These are phyloP conservation scores for Suhomyces bribrorum DNA, from an alignment of 1,139 yeast genomes.

Conservation along the genomic window DNA sequence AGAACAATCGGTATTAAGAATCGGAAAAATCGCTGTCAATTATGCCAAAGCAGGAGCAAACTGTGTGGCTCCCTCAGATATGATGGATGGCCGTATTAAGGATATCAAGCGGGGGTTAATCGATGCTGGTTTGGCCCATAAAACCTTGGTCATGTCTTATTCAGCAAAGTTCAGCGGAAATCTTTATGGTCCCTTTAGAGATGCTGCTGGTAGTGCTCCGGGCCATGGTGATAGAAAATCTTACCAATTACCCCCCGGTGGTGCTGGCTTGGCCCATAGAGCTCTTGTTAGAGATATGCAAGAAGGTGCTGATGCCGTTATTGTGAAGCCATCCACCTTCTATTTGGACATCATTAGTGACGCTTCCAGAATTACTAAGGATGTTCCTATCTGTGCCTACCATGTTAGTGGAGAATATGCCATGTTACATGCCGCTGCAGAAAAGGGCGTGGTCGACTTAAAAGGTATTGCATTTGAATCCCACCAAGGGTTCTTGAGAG, in stretches of 20 bases:
- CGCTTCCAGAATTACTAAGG: conserved; percentile 78
- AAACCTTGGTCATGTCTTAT: conserved; percentile 87
- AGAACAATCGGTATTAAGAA: conserved; percentile 71
- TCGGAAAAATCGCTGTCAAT: conserved; percentile 93
- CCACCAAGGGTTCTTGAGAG: conserved; percentile 88
- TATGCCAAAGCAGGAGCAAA: conserved; percentile 96
- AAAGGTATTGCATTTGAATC: conserved; percentile 89
- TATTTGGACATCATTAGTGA: conserved; percentile 88
- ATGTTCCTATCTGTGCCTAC: conserved; percentile 90
- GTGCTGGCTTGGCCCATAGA: conserved; percentile 90
- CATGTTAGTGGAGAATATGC: conserved; percentile 98
- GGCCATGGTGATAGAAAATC: conserved; percentile 88
- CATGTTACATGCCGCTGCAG: conserved; percentile 98
- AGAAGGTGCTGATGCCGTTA: conserved; percentile 96
- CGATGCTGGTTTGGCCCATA: conserved; percentile 82
- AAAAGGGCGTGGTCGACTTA: conserved; percentile 88
- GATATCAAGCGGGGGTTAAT: conserved; percentile 87
- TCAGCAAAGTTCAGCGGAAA: conserved; percentile 92
- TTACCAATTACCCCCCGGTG: conserved; percentile 92
- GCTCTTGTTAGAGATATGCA: conserved; percentile 81
- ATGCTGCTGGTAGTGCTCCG: conserved; percentile 93
- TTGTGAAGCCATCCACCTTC: conserved; percentile 96
- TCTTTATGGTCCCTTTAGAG: conserved; percentile 95
- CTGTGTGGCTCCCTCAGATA: conserved; percentile 96
- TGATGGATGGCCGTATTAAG: conserved; percentile 93